Base-by-base conservation (phyloP, 345 rosid species). In the Trapa bicornis region DNA sequence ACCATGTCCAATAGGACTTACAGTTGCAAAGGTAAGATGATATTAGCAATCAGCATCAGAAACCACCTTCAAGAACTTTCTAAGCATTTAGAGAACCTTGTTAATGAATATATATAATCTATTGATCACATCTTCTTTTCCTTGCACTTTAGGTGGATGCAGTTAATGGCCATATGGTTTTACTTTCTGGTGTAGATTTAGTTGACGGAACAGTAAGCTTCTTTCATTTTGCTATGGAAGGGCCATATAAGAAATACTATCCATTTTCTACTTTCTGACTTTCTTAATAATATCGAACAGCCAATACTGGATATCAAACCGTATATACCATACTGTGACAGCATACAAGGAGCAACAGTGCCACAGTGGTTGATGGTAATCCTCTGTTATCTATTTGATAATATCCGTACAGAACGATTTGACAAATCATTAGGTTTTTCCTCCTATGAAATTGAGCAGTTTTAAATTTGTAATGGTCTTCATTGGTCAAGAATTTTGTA, bases 151-250 rank as follows among this genome's bases (percentile, higher is more conserved):
- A 92, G 98, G 92, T 89, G 77, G 97, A 93, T 71, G 92, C 83
- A 64, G 82, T 93, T 39, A 82, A 75, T 72, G 92, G 86, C 66
- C 77, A 86, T 74, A 77, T 73, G 72, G 77, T 93, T 79, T 75
- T 88, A 70, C 94, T 89, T 65, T 86, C 97, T 75, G 98, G 97
- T 61, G 89, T 88, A 0, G 97, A 93, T 81, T 87, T 93, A 66
- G 98, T 93, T 62, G 97, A 93, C 75, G 96, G 98, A 67, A 93
- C 98, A 4, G 96, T 93, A 81, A 83, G 80, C 77, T 78, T 80
- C 63, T 56, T 33, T 65, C 68, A 57, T 42, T 61, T 65, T 42
- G 47, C 60, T 65, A 61, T 50, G 64, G 29, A 22, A 22, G 29
- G 29, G 29, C 29, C 29, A 22, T 22, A 22, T 22, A 22, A 63